Evolutionary conservation across 495 filamentous ascomycete genomes (phyloP).

Genomic region (Pyronema domesticum): DNA sequence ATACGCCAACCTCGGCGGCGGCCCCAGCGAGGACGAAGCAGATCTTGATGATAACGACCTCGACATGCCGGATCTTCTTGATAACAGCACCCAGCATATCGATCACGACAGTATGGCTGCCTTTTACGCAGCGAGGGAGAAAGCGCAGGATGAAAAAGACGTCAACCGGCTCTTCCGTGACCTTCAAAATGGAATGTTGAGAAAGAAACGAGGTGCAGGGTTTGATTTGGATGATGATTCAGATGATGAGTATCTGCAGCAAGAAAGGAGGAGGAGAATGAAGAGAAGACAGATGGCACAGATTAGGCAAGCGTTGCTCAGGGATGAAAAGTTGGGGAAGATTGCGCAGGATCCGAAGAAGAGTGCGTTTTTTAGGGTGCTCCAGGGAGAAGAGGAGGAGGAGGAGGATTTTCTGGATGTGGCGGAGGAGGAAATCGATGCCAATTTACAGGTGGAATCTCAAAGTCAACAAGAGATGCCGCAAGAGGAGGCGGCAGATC

Average conservation of each 20-base stretch:
- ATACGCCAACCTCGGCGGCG: slow-evolving; percentile 85
- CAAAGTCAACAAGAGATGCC: slow-evolving; percentile 16
- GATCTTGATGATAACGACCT: slow-evolving; percentile 47
- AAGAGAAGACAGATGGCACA: slow-evolving; percentile 79
- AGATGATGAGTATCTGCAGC: slow-evolving; percentile 39
- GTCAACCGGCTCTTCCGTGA: slow-evolving; percentile 82
- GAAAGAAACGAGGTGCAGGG: slow-evolving; percentile 55
- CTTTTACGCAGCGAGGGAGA: slow-evolving; percentile 60
- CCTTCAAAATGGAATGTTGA: slow-evolving; percentile 67
- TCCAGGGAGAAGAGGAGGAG: slow-evolving; percentile 74
- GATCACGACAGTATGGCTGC: slow-evolving; percentile 69
- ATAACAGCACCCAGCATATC: slow-evolving; percentile 53
- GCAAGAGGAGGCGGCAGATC: slow-evolving; percentile 15
- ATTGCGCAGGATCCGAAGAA: slow-evolving; percentile 84
- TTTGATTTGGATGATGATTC: slow-evolving; percentile 67
- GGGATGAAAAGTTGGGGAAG: slow-evolving; percentile 79
- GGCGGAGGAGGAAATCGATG: slow-evolving; percentile 33
- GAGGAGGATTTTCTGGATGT: slow-evolving; percentile 55
- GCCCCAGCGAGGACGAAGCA: slow-evolving; percentile 66
- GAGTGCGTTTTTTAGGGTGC: slow-evolving; percentile 68
- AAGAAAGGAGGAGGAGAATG: slow-evolving; percentile 50
- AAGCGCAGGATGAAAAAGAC: slow-evolving; percentile 57
- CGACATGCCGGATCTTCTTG: slow-evolving; percentile 68
- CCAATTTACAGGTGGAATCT: slow-evolving; percentile 33
- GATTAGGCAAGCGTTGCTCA: slow-evolving; percentile 74